phyloP scores from a whole-genome alignment of 2,329 filamentous ascomycete genomes.

The Tolypocladium ophioglossoides region DNA sequence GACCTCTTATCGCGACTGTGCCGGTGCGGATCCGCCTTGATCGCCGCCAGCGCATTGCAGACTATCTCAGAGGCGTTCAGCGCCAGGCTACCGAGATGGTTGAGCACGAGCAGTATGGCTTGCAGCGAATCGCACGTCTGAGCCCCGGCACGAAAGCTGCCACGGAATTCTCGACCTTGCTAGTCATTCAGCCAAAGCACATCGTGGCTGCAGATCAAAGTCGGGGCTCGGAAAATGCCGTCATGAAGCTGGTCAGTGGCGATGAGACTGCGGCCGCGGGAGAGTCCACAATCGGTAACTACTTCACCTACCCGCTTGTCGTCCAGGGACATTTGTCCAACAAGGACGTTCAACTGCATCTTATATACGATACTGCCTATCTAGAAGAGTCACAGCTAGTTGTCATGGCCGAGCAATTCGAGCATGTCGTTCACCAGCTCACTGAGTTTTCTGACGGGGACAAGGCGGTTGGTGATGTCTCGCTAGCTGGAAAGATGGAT shows the following conservation, averaged over 20 bases:
- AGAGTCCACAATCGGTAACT: background rate
- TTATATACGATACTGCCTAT: background rate
- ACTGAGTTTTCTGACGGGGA: background rate
- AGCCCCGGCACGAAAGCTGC: background rate
- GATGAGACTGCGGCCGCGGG: background rate
- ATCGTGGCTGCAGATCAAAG: background rate
- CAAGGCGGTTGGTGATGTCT: background rate
- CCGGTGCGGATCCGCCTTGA: conserved; percentile 30
- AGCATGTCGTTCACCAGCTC: background rate
- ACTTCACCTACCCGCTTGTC: background rate
- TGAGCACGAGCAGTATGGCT: background rate
- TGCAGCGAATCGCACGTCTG: background rate
- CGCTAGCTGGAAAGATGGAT: background rate
- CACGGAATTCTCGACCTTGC: background rate
- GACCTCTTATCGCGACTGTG: conserved; percentile 51
- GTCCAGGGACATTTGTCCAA: background rate
- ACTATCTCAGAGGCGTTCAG: background rate
- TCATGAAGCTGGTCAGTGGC: background rate
- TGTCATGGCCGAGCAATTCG: background rate
- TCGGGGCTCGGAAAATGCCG: background rate
- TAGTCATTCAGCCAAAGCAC: background rate
- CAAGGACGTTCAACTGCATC: background rate
- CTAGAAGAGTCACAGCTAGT: background rate
- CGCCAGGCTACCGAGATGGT: background rate
- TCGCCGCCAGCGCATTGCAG: background rate